Percentiles rank a stretch among this genome's conserved stretches.
Evolutionary conservation across 2,329 filamentous ascomycete species (phyloP).

Genomic region (Lachnellula subtilissima): DNA sequence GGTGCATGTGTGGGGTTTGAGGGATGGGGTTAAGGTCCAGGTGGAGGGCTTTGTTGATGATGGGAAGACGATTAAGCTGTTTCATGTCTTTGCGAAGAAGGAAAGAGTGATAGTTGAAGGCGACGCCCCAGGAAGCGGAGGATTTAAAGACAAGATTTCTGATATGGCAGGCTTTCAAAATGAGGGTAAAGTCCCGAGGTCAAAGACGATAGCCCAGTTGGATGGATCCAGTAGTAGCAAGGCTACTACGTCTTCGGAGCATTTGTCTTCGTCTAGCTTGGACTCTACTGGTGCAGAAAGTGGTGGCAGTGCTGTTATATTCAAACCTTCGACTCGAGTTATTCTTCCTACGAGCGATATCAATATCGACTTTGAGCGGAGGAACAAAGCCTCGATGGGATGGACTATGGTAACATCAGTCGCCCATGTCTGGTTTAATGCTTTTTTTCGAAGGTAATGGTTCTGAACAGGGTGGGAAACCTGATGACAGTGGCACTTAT

Average conservation of each 20-base stretch:
- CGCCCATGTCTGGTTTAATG: constrained; percentile 96
- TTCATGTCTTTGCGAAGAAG: constrained; percentile 71
- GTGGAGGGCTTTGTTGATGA: constrained; percentile 85
- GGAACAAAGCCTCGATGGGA: constrained; percentile 73
- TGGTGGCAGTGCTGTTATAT: constrained; percentile 69
- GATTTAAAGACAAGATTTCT: constrained; percentile 48
- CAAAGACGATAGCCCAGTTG: constrained; percentile 12
- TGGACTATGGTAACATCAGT: constrained; percentile 88
- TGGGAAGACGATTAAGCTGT: constrained; percentile 76
- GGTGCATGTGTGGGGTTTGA: constrained; percentile 82
- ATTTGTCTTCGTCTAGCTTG: constrained; percentile 14
- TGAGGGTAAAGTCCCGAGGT: constrained; percentile 18
- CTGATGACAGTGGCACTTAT: constrained; percentile 66
- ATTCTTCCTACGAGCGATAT: constrained; percentile 77
- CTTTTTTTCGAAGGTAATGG: constrained; percentile 84
- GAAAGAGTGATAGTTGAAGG: constrained; percentile 68
- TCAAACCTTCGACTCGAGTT: constrained; percentile 65
- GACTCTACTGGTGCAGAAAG: constrained; percentile 41
- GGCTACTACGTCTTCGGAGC: neutral
- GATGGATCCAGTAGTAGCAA: constrained; percentile 4
- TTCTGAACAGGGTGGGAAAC: constrained; percentile 59
- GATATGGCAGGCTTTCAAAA: constrained; percentile 43
- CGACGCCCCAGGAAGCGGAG: constrained; percentile 44
- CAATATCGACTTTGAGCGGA: constrained; percentile 83
- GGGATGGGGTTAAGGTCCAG: constrained; percentile 81